Base-by-base conservation (phyloP, 2,329 filamentous ascomycete genomes). In the Penicillium sp. region DNA sequence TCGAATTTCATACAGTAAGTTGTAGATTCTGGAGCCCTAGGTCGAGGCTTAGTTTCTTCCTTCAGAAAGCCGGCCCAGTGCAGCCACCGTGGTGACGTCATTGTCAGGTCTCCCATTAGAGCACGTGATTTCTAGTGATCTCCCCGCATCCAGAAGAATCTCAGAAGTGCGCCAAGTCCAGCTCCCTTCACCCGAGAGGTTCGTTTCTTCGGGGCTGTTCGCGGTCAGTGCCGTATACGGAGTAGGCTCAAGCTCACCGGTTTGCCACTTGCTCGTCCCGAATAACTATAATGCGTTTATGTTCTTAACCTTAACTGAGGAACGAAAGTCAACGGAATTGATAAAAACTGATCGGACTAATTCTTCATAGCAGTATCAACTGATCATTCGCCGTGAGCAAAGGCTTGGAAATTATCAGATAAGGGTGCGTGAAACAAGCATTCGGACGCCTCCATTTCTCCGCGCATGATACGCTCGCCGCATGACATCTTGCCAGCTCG, bases 101-200 rank as follows among this genome's bases (percentile, higher is more conserved):
- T 48, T 15, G 3, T 3, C 13, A 35, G 17, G 19, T 46, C 52
- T 52, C 52, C 52, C 52, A 52, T 31, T 11, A 56, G 15, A 26
- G 17, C 52, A 48, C 51, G 49, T 53, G 49, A 59, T 17, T 17
- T 4, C 11, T 6, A 23, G 19, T 4, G 21, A 38, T 53, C 49
- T 38, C 52, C 45, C 52, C 46, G 51, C 45, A 47, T 23, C n/a
- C 48, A 49, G n/a, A 30, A 48, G 35, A 41, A 41, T 41, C 35
- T 15, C 35, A 30, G 21, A 29, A 48, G 7, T 47, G 41, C 29
- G 45, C 23, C 46, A 21, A 31, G 41, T 56, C 53, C 35, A 49
- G 46, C 54, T 62, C 60, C 60, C 54, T 62, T 62, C 60, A 54
- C n/a, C 60, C 60, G 60, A 62, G 38, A 35, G 13, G 54, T 49